phyloP scores from a whole-genome alignment of 108 stramenopile genomes.

The Cyclotella sp. region DNA sequence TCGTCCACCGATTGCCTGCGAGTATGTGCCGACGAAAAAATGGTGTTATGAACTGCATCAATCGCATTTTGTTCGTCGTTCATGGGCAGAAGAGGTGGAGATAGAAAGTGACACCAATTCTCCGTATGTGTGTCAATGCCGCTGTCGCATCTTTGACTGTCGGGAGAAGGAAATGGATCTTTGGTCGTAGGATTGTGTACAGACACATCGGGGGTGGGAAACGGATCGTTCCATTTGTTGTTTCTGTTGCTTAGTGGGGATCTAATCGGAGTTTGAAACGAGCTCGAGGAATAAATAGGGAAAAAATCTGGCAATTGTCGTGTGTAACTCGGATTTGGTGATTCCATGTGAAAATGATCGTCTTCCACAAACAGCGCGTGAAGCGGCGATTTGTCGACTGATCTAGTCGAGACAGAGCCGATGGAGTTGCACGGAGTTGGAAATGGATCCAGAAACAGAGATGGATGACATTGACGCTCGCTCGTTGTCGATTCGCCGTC shows the following conservation, averaged over 20 bases:
- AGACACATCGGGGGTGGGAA: conserved; percentile 49
- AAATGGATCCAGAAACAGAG: conserved; percentile 22
- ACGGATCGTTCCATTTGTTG: conserved; percentile 41
- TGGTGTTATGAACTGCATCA: too few relatives aligned
- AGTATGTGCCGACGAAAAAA: too few relatives aligned
- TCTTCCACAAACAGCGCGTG: neutral
- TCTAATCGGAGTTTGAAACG: conserved; percentile 1
- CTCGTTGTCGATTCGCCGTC: neutral
- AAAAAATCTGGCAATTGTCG: neutral
- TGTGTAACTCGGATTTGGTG: too few relatives aligned
- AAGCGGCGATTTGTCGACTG: neutral
- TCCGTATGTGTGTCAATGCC: neutral
- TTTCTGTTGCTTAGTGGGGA: neutral
- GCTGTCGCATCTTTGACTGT: neutral
- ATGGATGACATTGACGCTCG: neutral
- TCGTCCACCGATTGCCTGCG: neutral
- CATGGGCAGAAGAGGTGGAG: too few relatives aligned
- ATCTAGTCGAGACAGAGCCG: neutral
- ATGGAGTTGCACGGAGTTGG: conserved; percentile 10
- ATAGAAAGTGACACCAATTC: neutral
- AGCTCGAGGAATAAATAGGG: neutral
- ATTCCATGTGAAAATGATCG: too few relatives aligned
- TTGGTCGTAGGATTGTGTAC: neutral
- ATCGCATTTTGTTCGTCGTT: too few relatives aligned
- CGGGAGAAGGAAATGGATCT: conserved; percentile 6